These are phyloP conservation scores for Diaporthe velutina DNA, from an alignment of 2,329 filamentous ascomycete genomes.

Conservation along the genomic window DNA sequence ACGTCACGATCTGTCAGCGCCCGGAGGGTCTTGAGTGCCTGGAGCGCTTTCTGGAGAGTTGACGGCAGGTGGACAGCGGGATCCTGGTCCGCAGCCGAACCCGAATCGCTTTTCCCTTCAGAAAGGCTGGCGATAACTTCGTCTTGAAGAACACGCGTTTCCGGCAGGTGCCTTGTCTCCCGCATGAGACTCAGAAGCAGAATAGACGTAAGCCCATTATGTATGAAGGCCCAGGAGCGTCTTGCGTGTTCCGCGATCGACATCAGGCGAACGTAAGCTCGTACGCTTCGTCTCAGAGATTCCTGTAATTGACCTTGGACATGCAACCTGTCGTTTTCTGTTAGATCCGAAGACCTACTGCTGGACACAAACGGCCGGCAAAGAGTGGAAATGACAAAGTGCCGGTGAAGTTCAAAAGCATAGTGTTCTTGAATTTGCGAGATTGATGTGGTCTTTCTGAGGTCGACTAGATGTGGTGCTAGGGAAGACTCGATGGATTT, in stretches of 20 bases:
- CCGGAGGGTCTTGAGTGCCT: slow-evolving; percentile 2
- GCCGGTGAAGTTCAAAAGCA: slow-evolving; percentile 36
- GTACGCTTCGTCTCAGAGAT: slow-evolving; percentile 32
- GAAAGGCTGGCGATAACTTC: slow-evolving; percentile 28
- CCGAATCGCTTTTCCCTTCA: slow-evolving; percentile 3
- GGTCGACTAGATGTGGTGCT: slow-evolving; percentile 5
- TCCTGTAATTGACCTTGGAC: slow-evolving; percentile 26
- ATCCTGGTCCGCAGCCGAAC: neutral
- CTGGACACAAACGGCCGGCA: slow-evolving; percentile 33
- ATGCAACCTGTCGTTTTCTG: neutral
- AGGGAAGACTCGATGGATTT: slow-evolving; percentile 7
- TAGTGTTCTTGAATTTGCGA: slow-evolving; percentile 34
- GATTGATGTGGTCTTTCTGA: slow-evolving; percentile 4
- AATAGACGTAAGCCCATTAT: slow-evolving; percentile 36
- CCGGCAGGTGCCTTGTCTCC: slow-evolving; percentile 33
- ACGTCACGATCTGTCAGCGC: neutral
- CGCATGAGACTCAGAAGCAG: slow-evolving; percentile 36
- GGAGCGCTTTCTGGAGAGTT: slow-evolving; percentile 15
- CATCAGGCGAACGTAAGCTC: slow-evolving; percentile 34
- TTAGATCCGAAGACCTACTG: neutral
- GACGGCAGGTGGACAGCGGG: neutral
- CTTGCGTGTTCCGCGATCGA: slow-evolving; percentile 34
- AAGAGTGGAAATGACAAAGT: slow-evolving; percentile 37
- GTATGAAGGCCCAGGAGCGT: slow-evolving; percentile 38
- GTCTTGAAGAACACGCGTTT: slow-evolving; percentile 15